Percentiles rank a stretch among this genome's conserved stretches.
These are phyloP conservation scores for Microbotryomycetes sp. DNA, from an alignment of 1,284 basidiomycete genomes.

Conservation along the genomic window DNA sequence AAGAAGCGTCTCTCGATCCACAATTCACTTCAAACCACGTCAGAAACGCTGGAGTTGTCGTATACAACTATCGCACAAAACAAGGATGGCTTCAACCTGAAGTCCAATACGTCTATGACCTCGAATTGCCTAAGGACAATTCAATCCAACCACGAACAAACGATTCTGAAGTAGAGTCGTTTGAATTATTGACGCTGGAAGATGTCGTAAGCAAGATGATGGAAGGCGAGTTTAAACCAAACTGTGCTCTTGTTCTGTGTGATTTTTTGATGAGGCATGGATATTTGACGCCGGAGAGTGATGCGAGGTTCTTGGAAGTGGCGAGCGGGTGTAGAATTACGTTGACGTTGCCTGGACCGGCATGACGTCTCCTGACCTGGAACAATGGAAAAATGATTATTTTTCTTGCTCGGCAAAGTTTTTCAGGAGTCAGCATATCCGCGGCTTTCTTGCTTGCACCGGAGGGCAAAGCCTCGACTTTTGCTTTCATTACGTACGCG, in stretches of 20 bases:
- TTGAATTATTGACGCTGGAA: slow-evolving; percentile 48
- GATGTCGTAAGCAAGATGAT: slow-evolving; percentile 52
- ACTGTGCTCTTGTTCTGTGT: slow-evolving; percentile 72
- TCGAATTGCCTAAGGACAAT: slow-evolving; percentile 37
- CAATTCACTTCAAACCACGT: slow-evolving; percentile 18
- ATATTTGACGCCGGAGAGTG: slow-evolving; percentile 29
- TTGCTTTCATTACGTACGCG: too few species aligned
- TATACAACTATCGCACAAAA: slow-evolving; percentile 53
- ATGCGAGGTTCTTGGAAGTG: slow-evolving; percentile 27
- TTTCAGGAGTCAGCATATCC: too few species aligned
- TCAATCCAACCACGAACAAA: slow-evolving; percentile 39
- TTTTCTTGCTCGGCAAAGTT: too few species aligned
- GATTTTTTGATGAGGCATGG: slow-evolving; percentile 63
- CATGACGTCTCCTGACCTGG: too few species aligned
- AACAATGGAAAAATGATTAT: too few species aligned
- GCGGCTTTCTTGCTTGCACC: too few species aligned
- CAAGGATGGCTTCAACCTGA: slow-evolving; percentile 75
- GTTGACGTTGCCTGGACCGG: slow-evolving; percentile 21
- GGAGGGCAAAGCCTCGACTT: too few species aligned
- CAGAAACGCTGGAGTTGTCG: slow-evolving; percentile 19
- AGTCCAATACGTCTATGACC: slow-evolving; percentile 64
- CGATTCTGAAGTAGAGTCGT: slow-evolving; percentile 89
- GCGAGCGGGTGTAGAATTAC: slow-evolving; percentile 5
- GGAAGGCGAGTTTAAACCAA: slow-evolving; percentile 69
- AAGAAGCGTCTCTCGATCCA: slow-evolving; percentile 44